These are phyloP conservation scores for Nigrospora osmanthi DNA, from an alignment of 2,329 filamentous ascomycete species.

Conservation along the genomic window DNA sequence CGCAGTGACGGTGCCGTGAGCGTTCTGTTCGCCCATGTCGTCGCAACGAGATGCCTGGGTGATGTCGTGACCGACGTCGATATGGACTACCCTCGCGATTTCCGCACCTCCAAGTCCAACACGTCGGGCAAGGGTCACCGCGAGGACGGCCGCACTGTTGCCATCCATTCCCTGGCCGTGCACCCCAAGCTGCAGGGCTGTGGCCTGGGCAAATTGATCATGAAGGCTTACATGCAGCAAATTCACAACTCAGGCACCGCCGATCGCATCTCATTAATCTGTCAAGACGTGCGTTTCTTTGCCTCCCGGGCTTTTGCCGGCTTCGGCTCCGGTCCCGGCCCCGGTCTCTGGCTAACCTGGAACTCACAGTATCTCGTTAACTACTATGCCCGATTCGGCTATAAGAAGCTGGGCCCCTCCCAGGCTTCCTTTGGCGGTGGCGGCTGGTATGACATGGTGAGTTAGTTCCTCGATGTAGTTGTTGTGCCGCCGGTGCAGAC, in stretches of 20 bases:
- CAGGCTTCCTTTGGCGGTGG: slow-evolving; percentile 67
- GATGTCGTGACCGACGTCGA: slow-evolving; percentile 62
- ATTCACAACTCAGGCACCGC: slow-evolving; percentile 64
- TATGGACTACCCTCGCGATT: slow-evolving; percentile 67
- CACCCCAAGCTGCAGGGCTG: slow-evolving; percentile 66
- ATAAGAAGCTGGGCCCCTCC: slow-evolving; percentile 61
- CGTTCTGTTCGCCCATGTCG: slow-evolving; percentile 68
- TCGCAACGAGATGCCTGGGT: slow-evolving; percentile 63
- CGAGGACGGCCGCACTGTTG: slow-evolving; percentile 65
- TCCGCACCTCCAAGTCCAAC: slow-evolving; percentile 42
- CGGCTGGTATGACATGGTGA: slow-evolving; percentile 76
- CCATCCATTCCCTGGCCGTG: slow-evolving; percentile 76
- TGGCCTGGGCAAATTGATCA: slow-evolving; percentile 64
- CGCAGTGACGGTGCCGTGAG: slow-evolving; percentile 45
- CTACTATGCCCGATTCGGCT: slow-evolving; percentile 74
- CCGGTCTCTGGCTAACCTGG: too few relatives aligned
- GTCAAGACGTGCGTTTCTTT: slow-evolving; percentile 51
- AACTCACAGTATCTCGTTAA: slow-evolving; percentile 49
- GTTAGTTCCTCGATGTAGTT: slow-evolving; percentile 18
- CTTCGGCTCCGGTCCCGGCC: too few relatives aligned
- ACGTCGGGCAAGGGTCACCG: slow-evolving; percentile 57
- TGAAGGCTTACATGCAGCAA: slow-evolving; percentile 71
- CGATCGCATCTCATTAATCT: slow-evolving; percentile 68
- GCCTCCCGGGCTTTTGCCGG: background rate
- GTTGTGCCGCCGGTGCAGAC: background rate